Evolutionary conservation across 2,329 filamentous ascomycete genomes (phyloP).

Genomic region (Aulographum hederae): DNA sequence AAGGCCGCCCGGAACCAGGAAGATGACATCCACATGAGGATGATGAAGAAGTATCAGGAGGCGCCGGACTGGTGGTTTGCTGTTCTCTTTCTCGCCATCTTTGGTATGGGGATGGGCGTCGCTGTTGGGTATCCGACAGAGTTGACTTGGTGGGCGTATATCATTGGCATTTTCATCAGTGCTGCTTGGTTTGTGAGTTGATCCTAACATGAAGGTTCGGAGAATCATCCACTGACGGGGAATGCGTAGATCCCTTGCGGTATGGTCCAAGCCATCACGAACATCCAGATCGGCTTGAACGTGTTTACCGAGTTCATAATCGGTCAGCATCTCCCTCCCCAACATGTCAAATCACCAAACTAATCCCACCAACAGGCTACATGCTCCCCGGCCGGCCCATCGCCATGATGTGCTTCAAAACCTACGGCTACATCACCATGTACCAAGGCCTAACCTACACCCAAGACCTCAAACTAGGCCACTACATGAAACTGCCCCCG

Average conservation of each 20-base stretch:
- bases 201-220: neutral
- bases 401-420: conserved; percentile 34
- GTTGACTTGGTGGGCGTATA: conserved; percentile 25
- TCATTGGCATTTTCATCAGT: conserved; percentile 32
- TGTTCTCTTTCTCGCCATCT: conserved; percentile 34
- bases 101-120: conserved; percentile 13
- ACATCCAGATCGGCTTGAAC: conserved; percentile 35
- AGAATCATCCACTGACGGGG: neutral
- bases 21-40: conserved; percentile 15
- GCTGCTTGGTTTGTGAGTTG: conserved; percentile 2
- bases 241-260: conserved; percentile 37
- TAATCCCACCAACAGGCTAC: conserved; percentile 31
- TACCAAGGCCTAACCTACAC: conserved; percentile 29
- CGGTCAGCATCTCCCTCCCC: conserved; percentile 8
- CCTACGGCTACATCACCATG: conserved; percentile 26
- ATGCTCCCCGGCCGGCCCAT: conserved; percentile 28
- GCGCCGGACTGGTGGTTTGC: conserved; percentile 23
- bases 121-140: conserved; percentile 17
- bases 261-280: conserved; percentile 40
- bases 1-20: conserved; percentile 12
- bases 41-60: conserved; percentile 14
- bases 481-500: conserved; percentile 39
- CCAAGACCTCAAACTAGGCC: conserved; percentile 32
- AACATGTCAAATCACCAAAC: neutral
- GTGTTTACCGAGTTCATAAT: conserved; percentile 19